phyloP scores from a whole-genome alignment of 768 basidiomycete species.

The Termitomyces sp. region DNA sequence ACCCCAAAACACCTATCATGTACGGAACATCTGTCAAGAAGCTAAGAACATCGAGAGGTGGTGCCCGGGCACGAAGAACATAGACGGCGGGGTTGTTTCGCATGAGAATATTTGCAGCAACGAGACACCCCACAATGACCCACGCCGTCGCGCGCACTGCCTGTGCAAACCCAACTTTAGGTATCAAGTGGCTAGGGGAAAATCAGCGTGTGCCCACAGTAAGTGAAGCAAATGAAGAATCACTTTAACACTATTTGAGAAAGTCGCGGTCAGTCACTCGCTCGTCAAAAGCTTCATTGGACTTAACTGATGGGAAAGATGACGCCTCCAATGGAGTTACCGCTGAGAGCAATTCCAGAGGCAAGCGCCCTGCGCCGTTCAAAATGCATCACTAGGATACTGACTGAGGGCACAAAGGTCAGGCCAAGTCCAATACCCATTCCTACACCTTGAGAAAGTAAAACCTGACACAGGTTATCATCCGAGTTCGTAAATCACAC shows the following conservation, averaged over 20 bases:
- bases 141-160: constrained; percentile 25
- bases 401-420: constrained; percentile 34
- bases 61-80: neutral
- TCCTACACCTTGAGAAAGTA: constrained; percentile 18
- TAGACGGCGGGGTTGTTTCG: constrained; percentile 12
- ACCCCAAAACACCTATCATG: constrained; percentile 23
- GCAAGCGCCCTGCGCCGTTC: constrained; percentile 31
- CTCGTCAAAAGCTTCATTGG: neutral
- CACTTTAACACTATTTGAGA: constrained; percentile 18
- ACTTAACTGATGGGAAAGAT: constrained; percentile 27
- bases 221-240: neutral
- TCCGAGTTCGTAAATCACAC: neutral
- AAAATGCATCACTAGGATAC: constrained; percentile 40
- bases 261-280: neutral
- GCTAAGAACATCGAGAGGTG: constrained; percentile 20
- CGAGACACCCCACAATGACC: constrained; percentile 19
- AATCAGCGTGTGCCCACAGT: neutral
- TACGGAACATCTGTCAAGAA: constrained; percentile 28
- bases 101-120: constrained; percentile 24
- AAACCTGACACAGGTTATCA: constrained; percentile 11
- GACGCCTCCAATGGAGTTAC: constrained; percentile 26
- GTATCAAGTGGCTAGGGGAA: constrained; percentile 15
- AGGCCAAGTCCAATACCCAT: constrained; percentile 35
- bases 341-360: constrained; percentile 38
- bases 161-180: constrained; percentile 19